A percentile compares a stretch with the other conserved stretches of the same genome.
Evolutionary conservation across 176 grass and related monocot species (phyloP).

Genomic region (Carex littledalei): DNA sequence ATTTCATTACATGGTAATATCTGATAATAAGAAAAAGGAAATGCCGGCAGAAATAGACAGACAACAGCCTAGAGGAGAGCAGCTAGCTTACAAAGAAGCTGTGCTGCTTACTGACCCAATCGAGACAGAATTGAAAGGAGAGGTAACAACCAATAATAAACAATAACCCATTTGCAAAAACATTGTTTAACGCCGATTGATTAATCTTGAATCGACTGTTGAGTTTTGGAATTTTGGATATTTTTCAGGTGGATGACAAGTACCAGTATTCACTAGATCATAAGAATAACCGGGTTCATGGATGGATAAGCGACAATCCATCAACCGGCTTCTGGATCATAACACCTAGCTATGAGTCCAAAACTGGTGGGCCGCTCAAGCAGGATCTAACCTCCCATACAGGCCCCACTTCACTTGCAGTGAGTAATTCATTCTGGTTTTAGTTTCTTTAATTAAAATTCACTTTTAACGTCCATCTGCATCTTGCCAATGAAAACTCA

Average conservation of each 20-base stretch:
- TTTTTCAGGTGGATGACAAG: constrained; percentile 73
- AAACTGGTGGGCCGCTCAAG: constrained; percentile 52
- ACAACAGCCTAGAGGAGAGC: neutral
- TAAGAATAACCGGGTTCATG: constrained; percentile 50
- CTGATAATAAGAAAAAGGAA: constrained; percentile 46
- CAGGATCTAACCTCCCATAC: constrained; percentile 72
- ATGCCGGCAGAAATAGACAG: constrained; percentile 49
- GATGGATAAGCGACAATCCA: constrained; percentile 45
- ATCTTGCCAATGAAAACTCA: too few species aligned
- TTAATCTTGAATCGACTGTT: too few species aligned
- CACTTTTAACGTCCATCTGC: neutral
- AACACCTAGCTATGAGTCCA: constrained; percentile 68
- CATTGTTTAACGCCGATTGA: too few species aligned
- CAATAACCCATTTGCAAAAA: neutral
- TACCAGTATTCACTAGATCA: constrained; percentile 54
- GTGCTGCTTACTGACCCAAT: constrained; percentile 46
- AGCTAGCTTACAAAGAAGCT: constrained; percentile 60
- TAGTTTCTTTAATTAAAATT: neutral
- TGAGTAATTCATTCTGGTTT: constrained; percentile 10
- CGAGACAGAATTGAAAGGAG: constrained; percentile 35
- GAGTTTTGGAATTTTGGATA: neutral
- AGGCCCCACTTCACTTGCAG: constrained; percentile 52
- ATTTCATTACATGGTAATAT: constrained; percentile 64
- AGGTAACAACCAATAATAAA: constrained; percentile 29
- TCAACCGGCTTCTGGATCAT: constrained; percentile 70